Evolutionary conservation across 257 asterid species (phyloP), one percentile per base, ranked within the genome.

Genomic region (Eustoma russellianum): DNA sequence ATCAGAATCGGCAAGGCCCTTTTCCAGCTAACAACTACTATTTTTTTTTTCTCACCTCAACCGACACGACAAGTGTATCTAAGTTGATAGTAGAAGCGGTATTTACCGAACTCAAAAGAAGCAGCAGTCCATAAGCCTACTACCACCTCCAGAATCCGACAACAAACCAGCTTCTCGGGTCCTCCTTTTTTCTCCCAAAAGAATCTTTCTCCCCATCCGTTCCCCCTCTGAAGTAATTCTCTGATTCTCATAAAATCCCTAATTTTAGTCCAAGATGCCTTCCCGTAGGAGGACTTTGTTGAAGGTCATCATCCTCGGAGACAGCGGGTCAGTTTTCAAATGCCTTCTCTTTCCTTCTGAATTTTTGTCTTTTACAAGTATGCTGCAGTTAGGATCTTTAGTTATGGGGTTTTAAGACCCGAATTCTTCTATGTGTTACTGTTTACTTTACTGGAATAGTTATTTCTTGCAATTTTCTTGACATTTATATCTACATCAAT

Each of bases 271-370:
- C 15, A 67, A 56, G 73, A 90, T 90, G 98, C 79, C 98, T 57
- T 86, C 95, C 13, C 93, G 98, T 50, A 74, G 98, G 74, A 81
- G 98, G 74, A 86, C 95, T 38, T 96, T 90, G 64, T 88, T 90
- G 81, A 90, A 90, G 84, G 98, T 90, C 65, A 90, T 90, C 88
- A 90, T 90, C 72, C 98, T 90, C 79, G 98, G 98, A 52, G 98
- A 90, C 65, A 90, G 98, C 74, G 98, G 98, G 98, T 84, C 14
- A 70, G 78, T 74, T 38, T 12, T 12, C 14, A 5, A 33, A 8
- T 35, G 13, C 19, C 14, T 34, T 35, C 5, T 11, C 17, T 2
- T 6, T 45, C 5, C 5, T 51, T 28, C 4, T 6, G 3, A 2
- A 7, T 43, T 13, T 61, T 5, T 9, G 7, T 13, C 46, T 53